These are phyloP conservation scores for Vaccinium myrtillus DNA, from an alignment of 148 eudicot genomes.

Conservation along the genomic window DNA sequence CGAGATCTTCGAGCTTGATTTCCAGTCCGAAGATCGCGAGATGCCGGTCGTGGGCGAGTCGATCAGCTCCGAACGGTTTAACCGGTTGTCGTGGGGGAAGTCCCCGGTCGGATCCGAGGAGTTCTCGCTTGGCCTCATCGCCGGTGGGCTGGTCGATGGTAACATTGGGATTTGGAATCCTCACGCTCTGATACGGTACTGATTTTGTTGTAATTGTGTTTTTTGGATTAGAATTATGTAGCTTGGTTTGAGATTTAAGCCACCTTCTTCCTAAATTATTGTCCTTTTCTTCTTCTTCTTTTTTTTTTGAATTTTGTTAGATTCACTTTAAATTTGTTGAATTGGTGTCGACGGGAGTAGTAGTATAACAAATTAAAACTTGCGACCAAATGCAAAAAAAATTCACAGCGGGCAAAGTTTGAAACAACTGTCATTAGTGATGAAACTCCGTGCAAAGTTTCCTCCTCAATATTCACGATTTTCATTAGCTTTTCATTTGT, in stretches of 20 bases:
- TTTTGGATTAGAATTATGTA: neutral
- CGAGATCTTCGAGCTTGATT: constrained; percentile 82
- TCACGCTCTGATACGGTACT: constrained; percentile 49
- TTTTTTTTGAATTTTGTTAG: too few relatives aligned
- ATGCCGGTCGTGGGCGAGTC: constrained; percentile 49
- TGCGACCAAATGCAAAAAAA: neutral
- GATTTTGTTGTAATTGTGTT: neutral
- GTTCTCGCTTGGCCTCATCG: constrained; percentile 59
- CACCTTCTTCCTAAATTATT: neutral
- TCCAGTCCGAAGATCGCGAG: constrained; percentile 66
- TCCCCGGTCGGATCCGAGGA: constrained; percentile 51
- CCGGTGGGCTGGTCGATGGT: constrained; percentile 83
- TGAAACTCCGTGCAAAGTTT: too few relatives aligned
- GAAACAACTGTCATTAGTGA: neutral
- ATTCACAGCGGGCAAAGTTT: neutral
- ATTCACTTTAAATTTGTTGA: neutral
- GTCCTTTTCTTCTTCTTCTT: neutral
- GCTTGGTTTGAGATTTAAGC: neutral
- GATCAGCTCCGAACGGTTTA: constrained; percentile 73
- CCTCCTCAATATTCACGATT: too few relatives aligned
- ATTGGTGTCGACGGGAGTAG: neutral
- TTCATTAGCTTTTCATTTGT: too few relatives aligned
- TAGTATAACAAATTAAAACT: neutral
- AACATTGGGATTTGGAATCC: constrained; percentile 81
- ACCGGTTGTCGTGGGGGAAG: constrained; percentile 76